phyloP scores from a whole-genome alignment of 2,329 filamentous ascomycete genomes.

The Pezicula rhizophila region DNA sequence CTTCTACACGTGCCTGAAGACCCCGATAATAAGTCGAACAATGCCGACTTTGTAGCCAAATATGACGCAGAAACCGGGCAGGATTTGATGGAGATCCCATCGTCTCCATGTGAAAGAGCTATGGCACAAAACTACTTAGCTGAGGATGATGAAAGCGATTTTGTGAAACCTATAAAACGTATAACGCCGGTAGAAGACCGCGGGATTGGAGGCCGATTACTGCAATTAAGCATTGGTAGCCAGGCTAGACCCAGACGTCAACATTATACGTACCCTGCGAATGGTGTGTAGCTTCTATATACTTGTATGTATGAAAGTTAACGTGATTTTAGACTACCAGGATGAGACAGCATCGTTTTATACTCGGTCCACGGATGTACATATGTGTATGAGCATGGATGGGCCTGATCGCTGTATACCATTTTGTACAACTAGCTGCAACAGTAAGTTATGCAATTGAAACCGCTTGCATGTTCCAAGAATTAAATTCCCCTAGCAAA shows the following conservation, averaged over 20 bases:
- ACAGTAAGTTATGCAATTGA: slow-evolving; percentile 42
- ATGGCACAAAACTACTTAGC: slow-evolving; percentile 2
- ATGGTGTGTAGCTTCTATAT: slow-evolving; percentile 18
- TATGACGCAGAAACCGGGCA: slow-evolving; percentile 1
- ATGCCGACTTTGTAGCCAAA: slow-evolving; percentile 3
- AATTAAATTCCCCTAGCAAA: slow-evolving; percentile 40
- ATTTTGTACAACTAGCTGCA: slow-evolving; percentile 61
- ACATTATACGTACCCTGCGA: slow-evolving; percentile 20
- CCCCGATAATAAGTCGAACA: slow-evolving; percentile 10
- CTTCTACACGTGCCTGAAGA: slow-evolving; percentile 16
- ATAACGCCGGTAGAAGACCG: slow-evolving; percentile 17
- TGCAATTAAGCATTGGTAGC: slow-evolving; percentile 18
- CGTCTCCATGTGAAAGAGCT: slow-evolving; percentile 19
- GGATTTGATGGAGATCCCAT: slow-evolving; percentile 6
- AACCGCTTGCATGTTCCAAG: background rate
- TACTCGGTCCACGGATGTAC: slow-evolving; percentile 22
- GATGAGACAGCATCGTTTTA: slow-evolving; percentile 26
- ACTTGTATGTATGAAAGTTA: background rate
- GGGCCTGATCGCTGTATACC: slow-evolving; percentile 37
- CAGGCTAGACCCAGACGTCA: slow-evolving; percentile 12
- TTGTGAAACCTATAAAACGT: slow-evolving; percentile 11
- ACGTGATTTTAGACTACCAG: slow-evolving; percentile 23
- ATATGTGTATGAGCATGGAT: slow-evolving; percentile 21
- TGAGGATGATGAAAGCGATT: background rate
- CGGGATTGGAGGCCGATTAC: slow-evolving; percentile 19